Evolutionary conservation across 148 eudicot species (phyloP), one percentile per base, ranked within the genome.

Genomic region (Vaccinium vitisidaea): DNA sequence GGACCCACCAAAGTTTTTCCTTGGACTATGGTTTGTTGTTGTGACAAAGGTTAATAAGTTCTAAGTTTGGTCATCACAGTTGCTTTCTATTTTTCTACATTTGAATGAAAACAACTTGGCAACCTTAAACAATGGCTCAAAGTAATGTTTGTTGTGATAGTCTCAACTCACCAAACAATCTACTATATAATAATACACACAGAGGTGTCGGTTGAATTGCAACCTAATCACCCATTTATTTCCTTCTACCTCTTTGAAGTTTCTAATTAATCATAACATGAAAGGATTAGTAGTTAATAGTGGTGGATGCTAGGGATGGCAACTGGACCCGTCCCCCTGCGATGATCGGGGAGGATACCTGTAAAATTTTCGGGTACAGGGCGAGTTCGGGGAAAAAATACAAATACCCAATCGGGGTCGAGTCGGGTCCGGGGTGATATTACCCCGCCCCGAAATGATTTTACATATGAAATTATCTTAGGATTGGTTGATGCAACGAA

Each of bases 81-180:
- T 69, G 74, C 74, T 69, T 69, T 69, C 74, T 14, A 69, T 12
- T 69, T 65, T 77, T 27, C 82, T 71, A 49, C 48, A 61, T 39
- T 58, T 52, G 32, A 19, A 25, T 61, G 76, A 77, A 49, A 84
- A 30, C 82, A 27, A 77, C 82, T 84, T 27, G 23, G 39, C 82
- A 77, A 77, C 82, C 75, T 25, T 39, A 18, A 77, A 50, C 0
- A 50, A 23, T 11, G 30, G n/a, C 18, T 50, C 39, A 9, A 77
- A 77, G 25, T 25, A 52, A 52, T 50, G 80, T 50, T 50, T 50
- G 55, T 50, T 49, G 30, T 52, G 58, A 25, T 14, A 4, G 74
- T 27, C 43, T 69, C 74, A 12, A 13, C 74, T 27, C 14, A 69
- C 74, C 74, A 69, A 69, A 27, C 74, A 30, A 69, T 69, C 14